Base-by-base conservation (phyloP, 169 alveolate genomes). In the Hepatocystis sp. region DNA sequence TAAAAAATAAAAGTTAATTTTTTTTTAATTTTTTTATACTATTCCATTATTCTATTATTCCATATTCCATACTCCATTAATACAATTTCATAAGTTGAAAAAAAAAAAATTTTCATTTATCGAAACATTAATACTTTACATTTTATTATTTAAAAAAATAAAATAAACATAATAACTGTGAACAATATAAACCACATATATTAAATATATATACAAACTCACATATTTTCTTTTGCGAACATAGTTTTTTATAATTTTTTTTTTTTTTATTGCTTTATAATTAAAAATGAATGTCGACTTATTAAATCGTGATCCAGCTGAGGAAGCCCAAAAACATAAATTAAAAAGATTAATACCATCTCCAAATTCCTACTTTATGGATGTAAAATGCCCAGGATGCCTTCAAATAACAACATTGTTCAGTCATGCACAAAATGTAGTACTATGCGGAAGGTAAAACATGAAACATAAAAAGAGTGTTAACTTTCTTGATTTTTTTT, bases 291-390 rank as follows among this genome's bases (percentile, higher is more conserved):
- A 97, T 90, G 92, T 96, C 91, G 99, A 98, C 92, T 93, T 97
- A 84, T 96, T 98, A 91, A 92, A 97, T 93, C 99, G 97, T 34
- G 97, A 95, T 85, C 98, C 99, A 88, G 94, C 91, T 64, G 97
- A 88, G 71, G 99, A 98, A 93, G 97, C 97, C 91, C 91, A 90
- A 91, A 95, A 93, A 86, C 98, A 98, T 94, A 98, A 97, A 95
- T 95, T 97, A 76, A 98, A 98, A 96, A 95, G 99, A 91, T 95
- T 98, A 68, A 96, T 98, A 39, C 99, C 98, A 88, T 92, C 95
- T 88, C 99, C 99, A 25, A 98, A 98, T 95, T 96, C 99, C 65
- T 97, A 93, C 94, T 98, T 97, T 96, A 97, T 98, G 99, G 99
- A 98, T 90, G 98, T 98, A 60, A 96, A 97, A 81, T 97, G 99